These are phyloP conservation scores for Kwoniella sp. DNA, from an alignment of 768 basidiomycete species.

Conservation along the genomic window DNA sequence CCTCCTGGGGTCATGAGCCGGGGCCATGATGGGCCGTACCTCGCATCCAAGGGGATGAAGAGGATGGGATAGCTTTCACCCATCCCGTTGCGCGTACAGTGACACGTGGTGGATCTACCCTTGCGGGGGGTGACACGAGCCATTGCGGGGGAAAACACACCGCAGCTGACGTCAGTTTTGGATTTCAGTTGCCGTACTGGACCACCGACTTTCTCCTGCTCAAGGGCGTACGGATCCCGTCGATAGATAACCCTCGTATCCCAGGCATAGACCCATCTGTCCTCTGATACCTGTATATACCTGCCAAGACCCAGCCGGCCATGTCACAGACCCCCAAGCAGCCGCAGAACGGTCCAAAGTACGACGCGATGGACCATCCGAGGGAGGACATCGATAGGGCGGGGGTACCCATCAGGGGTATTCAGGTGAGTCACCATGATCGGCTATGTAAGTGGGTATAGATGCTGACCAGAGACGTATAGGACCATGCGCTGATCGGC, in stretches of 20 bases:
- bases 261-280: neutral
- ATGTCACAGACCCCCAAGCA: neutral
- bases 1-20: conserved; percentile 2
- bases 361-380: conserved; percentile 14
- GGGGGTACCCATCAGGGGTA: conserved; percentile 36
- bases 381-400: conserved; percentile 14
- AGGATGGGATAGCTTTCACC: too few species aligned
- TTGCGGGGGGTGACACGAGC: too few species aligned
- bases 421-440: conserved; percentile 39
- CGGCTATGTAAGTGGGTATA: neutral
- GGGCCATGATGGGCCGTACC: too few species aligned
- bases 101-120: too few species aligned
- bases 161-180: too few species aligned
- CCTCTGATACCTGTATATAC: neutral
- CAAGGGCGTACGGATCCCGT: too few species aligned
- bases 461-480: neutral
- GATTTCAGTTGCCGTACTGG: too few species aligned
- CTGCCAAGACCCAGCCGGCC: neutral
- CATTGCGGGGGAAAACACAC: too few species aligned
- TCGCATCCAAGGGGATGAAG: too few species aligned
- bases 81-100: too few species aligned
- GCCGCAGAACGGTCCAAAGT: neutral
- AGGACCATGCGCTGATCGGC: conserved; percentile 50
- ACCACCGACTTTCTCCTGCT: too few species aligned
- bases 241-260: too few species aligned